Conservation (phyloP, 2,329 filamentous ascomycete genomes). For the Canariomyces notabilis region DNA sequence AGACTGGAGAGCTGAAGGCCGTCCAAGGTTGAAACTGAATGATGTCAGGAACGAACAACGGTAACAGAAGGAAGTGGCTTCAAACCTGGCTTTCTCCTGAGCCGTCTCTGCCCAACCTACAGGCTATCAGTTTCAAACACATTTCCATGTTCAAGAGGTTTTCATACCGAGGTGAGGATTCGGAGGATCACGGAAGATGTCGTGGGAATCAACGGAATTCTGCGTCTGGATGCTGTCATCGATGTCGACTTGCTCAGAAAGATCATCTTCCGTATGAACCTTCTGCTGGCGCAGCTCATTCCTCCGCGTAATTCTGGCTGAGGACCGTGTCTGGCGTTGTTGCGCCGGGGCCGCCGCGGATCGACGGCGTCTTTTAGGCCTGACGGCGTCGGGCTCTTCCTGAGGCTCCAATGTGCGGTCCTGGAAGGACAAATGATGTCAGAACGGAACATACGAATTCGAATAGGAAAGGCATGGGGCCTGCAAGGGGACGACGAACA, state of each 20-base stretch:
- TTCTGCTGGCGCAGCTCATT: constrained; percentile 8
- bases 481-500: constrained; percentile 35
- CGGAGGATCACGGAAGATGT: constrained; percentile 24
- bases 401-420: constrained; percentile 21
- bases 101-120: constrained; percentile 16
- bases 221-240: constrained; percentile 12
- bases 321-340: constrained; percentile 14
- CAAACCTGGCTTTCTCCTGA: constrained; percentile 19
- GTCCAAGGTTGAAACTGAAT: constrained; percentile 20
- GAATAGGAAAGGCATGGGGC: not conserved
- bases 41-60: constrained; percentile 10
- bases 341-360: not conserved
- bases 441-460: not conserved
- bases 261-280: not conserved
- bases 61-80: no score
- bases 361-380: constrained; percentile 24
- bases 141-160: not conserved
- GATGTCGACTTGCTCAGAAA: constrained; percentile 6
- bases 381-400: constrained; percentile 15
- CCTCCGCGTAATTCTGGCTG: constrained; percentile 16
- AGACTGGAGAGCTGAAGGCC: constrained; percentile 20
- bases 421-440: constrained; percentile 1
- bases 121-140: constrained; percentile 7
- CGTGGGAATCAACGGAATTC: constrained; percentile 17
- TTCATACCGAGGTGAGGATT: constrained; percentile 17